These are phyloP conservation scores for Gloeophyllum trabeum DNA, from an alignment of 768 basidiomycete species.

Conservation along the genomic window DNA sequence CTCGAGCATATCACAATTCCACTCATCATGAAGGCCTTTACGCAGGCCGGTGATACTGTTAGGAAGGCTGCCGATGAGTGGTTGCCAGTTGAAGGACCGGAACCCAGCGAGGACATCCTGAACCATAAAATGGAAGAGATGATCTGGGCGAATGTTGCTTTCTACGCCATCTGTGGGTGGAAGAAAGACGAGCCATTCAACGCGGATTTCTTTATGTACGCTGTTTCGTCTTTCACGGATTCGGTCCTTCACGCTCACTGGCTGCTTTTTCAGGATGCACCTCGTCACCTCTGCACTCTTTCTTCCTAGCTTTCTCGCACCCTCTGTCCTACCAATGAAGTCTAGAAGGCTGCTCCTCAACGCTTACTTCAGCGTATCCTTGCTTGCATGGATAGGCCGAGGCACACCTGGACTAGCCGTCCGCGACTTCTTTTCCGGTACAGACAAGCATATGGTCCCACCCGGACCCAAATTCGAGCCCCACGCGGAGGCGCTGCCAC, in stretches of 20 bases:
- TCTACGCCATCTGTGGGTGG: slow-evolving; percentile 50
- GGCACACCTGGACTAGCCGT: slow-evolving; percentile 43
- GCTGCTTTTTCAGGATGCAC: slow-evolving; percentile 34
- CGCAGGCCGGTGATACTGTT: slow-evolving; percentile 6
- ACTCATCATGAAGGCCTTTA: slow-evolving; percentile 3
- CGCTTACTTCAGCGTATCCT: slow-evolving; percentile 38
- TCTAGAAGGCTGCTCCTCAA: slow-evolving; percentile 46
- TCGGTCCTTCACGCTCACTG: background rate
- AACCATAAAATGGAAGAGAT: slow-evolving; percentile 53
- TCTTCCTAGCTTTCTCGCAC: slow-evolving; percentile 37
- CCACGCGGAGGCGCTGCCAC: slow-evolving; percentile 15
- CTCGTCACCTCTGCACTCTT: slow-evolving; percentile 57
- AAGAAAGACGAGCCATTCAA: slow-evolving; percentile 28
- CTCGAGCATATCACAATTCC: slow-evolving; percentile 1
- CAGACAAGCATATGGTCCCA: background rate
- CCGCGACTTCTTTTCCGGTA: background rate
- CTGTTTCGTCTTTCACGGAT: slow-evolving; percentile 10
- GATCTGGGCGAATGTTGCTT: slow-evolving; percentile 37
- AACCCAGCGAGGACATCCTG: slow-evolving; percentile 19
- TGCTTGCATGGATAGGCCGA: slow-evolving; percentile 45
- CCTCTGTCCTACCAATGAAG: slow-evolving; percentile 9
- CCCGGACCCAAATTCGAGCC: slow-evolving; percentile 12
- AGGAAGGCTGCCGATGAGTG: slow-evolving; percentile 6
- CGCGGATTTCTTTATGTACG: slow-evolving; percentile 53
- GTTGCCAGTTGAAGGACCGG: slow-evolving; percentile 8